Evolutionary conservation across 202 grass and related monocot genomes (phyloP), one percentile per base, ranked within the genome.

Genomic region (Carex sylvatica): DNA sequence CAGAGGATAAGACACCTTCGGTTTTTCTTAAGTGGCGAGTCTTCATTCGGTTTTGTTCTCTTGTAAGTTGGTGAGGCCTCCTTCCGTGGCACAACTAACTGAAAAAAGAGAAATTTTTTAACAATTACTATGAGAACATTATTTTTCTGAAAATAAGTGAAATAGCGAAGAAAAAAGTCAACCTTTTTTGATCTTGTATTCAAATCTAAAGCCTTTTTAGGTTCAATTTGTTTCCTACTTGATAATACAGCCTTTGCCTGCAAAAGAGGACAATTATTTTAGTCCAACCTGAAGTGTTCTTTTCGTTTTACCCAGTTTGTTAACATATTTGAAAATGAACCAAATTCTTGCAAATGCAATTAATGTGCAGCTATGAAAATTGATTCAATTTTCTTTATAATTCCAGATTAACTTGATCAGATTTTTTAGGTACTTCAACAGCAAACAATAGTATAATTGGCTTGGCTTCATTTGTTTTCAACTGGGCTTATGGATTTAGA

Each of bases 151-250:
- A 15, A 80, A 51, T 14, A 65, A 56, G 77, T 64, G n/a, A 3
- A 61, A 24, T 30, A 24, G 33, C 4, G 4, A 63, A 16, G 30
- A 47, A 26, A 23, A 49, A 64, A 30, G 61, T 30, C 22, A 81
- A 82, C 80, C 80, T 82, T 82, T 55, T 33, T 82, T 70, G 61
- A 82, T 82, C 80, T 65, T 26, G 46, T 55, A 28, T 31, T 33
- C 9, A 44, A 56, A 82, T 82, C 80, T 38, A 33, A 51, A 70
- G 26, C 15, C 63, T 67, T 82, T 38, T 53, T 82, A 70, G 80
- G 61, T 67, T 54, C 63, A 28, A 70, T 28, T n/a, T 2, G 46
- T 19, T 67, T 70, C 26, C 24, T 82, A 82, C 46, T 61, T n/a
- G 6, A 56, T 33, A 19, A 52, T 53, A 6, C 15, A 69, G 12